Conservation (phyloP, 441 rosid species). For the Erodium texanum region DNA sequence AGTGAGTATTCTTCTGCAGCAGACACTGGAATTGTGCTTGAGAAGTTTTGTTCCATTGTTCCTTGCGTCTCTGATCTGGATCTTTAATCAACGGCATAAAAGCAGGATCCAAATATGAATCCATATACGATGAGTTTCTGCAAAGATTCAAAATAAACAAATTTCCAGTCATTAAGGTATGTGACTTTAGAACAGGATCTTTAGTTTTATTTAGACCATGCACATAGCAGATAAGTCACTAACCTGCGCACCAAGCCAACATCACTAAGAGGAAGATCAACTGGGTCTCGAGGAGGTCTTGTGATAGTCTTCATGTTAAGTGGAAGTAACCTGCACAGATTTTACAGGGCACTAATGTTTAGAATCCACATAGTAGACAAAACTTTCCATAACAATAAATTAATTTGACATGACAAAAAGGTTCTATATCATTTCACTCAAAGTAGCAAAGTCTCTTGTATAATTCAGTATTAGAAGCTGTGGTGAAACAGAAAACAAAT, state of each 20-base stretch:
- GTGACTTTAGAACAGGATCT: background rate
- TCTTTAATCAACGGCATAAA: slow-evolving; percentile 97
- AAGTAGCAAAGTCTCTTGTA: slow-evolving; percentile 52
- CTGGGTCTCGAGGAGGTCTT: slow-evolving; percentile 33
- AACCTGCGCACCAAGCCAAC: slow-evolving; percentile 88
- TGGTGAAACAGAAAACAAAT: slow-evolving; percentile 82
- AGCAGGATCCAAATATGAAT: slow-evolving; percentile 93
- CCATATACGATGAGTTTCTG: slow-evolving; percentile 80
- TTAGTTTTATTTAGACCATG: background rate
- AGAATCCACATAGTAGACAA: background rate
- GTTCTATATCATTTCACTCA: background rate
- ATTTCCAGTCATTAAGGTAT: slow-evolving; percentile 1
- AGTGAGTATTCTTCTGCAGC: slow-evolving; percentile 97
- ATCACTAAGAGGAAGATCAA: slow-evolving; percentile 67
- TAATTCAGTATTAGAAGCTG: slow-evolving; percentile 69
- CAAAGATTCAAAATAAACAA: slow-evolving; percentile 18
- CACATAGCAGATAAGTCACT: slow-evolving; percentile 20
- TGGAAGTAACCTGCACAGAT: slow-evolving; percentile 70
- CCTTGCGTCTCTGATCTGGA: slow-evolving; percentile 90
- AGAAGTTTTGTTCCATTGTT: slow-evolving; percentile 97
- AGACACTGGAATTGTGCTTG: slow-evolving; percentile 72
- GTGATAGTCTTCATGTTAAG: slow-evolving; percentile 92
- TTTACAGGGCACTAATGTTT: slow-evolving; percentile 16
- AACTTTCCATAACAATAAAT: background rate
- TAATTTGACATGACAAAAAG: background rate